A percentile compares a stretch with the other conserved stretches of the same genome.
phyloP scores from a whole-genome alignment of 805 yeast genomes.

The Yarrowia sp. region DNA sequence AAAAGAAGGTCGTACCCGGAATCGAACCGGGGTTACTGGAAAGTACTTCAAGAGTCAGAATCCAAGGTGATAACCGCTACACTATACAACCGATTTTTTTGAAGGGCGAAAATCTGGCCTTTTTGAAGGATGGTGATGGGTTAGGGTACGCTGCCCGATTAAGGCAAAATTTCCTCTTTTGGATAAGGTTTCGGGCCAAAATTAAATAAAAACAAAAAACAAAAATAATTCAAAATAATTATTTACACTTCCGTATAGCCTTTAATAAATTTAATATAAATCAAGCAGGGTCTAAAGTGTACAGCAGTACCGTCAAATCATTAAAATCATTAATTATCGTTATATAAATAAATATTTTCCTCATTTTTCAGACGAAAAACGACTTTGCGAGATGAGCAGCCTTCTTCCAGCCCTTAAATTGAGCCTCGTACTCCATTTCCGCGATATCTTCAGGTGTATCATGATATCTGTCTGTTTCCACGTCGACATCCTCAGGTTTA shows the following conservation, averaged over 20 bases:
- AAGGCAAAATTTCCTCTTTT: not conserved
- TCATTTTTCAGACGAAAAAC: not conserved
- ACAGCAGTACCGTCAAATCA: too few relatives aligned
- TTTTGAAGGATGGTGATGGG: too few relatives aligned
- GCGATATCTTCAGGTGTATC: slow-evolving; percentile 51
- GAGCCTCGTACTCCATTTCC: slow-evolving; percentile 40
- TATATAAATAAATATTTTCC: not conserved
- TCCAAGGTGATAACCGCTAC: slow-evolving; percentile 26
- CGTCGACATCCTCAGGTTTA: slow-evolving; percentile 67
- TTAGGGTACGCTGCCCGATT: not conserved
- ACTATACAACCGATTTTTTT: slow-evolving; percentile 4
- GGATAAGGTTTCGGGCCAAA: not conserved
- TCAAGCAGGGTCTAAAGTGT: too few relatives aligned
- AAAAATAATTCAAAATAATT: too few relatives aligned
- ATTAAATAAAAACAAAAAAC: too few relatives aligned
- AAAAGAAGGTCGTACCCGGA: slow-evolving; percentile 25
- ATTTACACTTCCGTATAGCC: too few relatives aligned
- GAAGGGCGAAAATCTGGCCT: not conserved
- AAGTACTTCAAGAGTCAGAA: not conserved
- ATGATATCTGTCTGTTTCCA: slow-evolving; percentile 71
- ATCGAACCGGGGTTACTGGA: slow-evolving; percentile 26
- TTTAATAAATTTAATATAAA: too few relatives aligned
- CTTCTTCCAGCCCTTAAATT: slow-evolving; percentile 25
- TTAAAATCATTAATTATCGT: not conserved
- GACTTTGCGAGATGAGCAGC: slow-evolving; percentile 7